These are phyloP conservation scores for Periconia digitata DNA, from an alignment of 2,329 filamentous ascomycete species.

Conservation along the genomic window DNA sequence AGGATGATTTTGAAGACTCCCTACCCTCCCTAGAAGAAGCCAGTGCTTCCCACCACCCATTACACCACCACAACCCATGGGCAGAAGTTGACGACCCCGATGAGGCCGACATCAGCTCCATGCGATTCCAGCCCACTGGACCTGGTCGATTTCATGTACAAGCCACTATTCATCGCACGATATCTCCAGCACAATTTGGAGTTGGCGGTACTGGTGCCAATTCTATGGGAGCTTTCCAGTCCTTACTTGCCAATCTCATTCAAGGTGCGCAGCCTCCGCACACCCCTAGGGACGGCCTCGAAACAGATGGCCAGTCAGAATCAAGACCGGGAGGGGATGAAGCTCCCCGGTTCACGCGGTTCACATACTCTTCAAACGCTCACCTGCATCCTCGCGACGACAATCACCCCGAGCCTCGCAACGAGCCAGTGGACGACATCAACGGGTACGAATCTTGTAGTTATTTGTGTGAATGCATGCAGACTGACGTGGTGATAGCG, in stretches of 20 bases:
- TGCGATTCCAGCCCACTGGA: conserved; percentile 44
- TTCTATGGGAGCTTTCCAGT: conserved; percentile 46
- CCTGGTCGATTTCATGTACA: conserved; percentile 39
- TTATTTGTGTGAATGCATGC: conserved; percentile 3
- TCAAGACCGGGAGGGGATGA: conserved; percentile 19
- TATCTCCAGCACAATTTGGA: conserved; percentile 24
- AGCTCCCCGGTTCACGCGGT: conserved; percentile 19
- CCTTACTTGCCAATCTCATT: conserved; percentile 51
- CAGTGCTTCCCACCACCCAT: conserved; percentile 32
- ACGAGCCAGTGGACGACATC: conserved; percentile 51
- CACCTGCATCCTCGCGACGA: conserved; percentile 55
- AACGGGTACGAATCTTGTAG: conserved; percentile 42
- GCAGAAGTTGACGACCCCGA: conserved; percentile 50
- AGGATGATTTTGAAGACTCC: conserved; percentile 26
- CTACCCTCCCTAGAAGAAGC: conserved; percentile 31
- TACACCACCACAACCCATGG: conserved; percentile 53
- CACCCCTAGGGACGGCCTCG: conserved; percentile 6
- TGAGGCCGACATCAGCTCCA: conserved; percentile 51
- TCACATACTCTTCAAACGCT: conserved; percentile 35
- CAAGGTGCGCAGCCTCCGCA: conserved; percentile 24
- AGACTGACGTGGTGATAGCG: conserved; percentile 27
- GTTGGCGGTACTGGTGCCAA: conserved; percentile 14
- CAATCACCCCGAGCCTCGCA: conserved; percentile 51
- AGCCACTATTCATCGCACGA: conserved; percentile 37
- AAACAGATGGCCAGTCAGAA: conserved; percentile 9